Base-by-base conservation (phyloP, 345 rosid species). In the Ceriops tagal region DNA sequence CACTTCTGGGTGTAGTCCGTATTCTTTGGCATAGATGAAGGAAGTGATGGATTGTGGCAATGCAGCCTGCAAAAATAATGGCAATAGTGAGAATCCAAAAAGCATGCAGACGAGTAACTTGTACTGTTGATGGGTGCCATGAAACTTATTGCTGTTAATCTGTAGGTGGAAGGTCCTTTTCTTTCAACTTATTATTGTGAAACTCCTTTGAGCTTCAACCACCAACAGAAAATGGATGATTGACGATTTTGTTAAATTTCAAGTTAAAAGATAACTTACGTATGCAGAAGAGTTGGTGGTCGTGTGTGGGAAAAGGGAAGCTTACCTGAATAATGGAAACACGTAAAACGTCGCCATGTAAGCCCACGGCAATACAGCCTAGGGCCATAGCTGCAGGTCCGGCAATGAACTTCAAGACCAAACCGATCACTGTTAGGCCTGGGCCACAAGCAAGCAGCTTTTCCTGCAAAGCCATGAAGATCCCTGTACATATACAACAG, bases 301-400 rank as follows among this genome's bases (percentile, higher is more conserved):
- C 3, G 16, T 39, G 47, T 1, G 47, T 39, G 47, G 47, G 11
- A 3, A 43, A 13, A 15, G 18, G 49, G 49, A 13, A 8, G 5
- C 6, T 34, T 58, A 86, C 96, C 96, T 88, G 93, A 67, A 90
- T 81, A 61, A 90, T 85, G 35, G 91, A 84, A 13, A 90, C 86
- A 20, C 96, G 87, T 49, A 90, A 76, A 62, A 88, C 89, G 66
- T 88, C 89, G 16, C 88, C 93, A 31, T 73, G 90, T 69, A 90
- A 78, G 3, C 96, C 91, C 62, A 86, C 66, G 2, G 83, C 91
- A 58, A 86, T 65, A n/a, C 85, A 77, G 19, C 87, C 93, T 5
- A 88, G 79, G 37, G 90, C 96, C 91, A 86, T 82, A 1, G 91
- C 93, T 0, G 91, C 90, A 3, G 93, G 96, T 34, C 93, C 93